These are phyloP conservation scores for Rhynchospora tenuis DNA, from an alignment of 176 grass and related monocot species.

Conservation along the genomic window DNA sequence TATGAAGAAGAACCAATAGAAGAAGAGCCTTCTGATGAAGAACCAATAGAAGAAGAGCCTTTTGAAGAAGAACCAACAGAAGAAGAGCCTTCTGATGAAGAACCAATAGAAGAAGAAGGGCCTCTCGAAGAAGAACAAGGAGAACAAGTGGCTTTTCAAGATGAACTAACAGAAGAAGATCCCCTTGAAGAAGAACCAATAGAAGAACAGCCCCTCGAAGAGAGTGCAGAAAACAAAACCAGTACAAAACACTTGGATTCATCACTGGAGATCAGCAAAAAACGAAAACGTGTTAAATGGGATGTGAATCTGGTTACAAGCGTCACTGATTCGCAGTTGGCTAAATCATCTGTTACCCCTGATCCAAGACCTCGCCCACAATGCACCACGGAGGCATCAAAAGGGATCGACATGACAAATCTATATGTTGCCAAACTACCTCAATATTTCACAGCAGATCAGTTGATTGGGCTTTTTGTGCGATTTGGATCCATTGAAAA, in stretches of 20 bases:
- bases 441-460: conserved; percentile 29
- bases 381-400: conserved; percentile 20
- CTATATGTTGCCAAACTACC: conserved; percentile 49
- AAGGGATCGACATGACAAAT: conserved; percentile 51
- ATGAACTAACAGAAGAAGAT: background rate
- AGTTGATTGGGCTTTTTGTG: conserved; percentile 48
- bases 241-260: background rate
- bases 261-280: background rate
- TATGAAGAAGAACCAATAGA: background rate
- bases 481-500: conserved; percentile 58
- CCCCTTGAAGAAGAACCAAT: background rate
- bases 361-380: conserved; percentile 20
- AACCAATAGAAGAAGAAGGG: background rate
- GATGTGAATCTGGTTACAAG: background rate
- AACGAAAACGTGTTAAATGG: background rate
- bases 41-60: background rate
- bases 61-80: too few relatives aligned
- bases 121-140: background rate
- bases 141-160: background rate
- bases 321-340: background rate
- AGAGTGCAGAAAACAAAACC: background rate
- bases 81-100: background rate
- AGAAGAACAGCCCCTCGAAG: background rate
- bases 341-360: background rate
- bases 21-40: background rate